Base-by-base conservation (phyloP, 306 rosid species). In the Urtica urens region DNA sequence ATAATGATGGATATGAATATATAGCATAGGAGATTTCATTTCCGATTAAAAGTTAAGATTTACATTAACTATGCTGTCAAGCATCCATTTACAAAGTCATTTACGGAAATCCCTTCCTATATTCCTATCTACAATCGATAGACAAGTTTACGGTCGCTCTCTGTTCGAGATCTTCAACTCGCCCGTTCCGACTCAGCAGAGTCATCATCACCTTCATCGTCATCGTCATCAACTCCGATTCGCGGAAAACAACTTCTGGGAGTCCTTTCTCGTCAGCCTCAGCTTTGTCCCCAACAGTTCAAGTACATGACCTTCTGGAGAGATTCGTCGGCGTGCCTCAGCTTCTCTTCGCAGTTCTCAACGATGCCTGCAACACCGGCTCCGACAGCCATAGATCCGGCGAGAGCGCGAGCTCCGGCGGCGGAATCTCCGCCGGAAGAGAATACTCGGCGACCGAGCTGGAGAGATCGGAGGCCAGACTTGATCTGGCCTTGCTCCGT, bases 251-350 rank as follows among this genome's bases (percentile, higher is more conserved):
- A 35, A 16, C 53, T 23, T 23, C 43, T 28, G 25, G 16, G 3
- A 18, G 1, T 17, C 60, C 20, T 11, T 7, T 7, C 39, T 14
- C n/a, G n/a, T 79, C 58, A 9, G 0, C 15, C 40, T 35, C 40
- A 88, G 49, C 86, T 92, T 58, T 74, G 92, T 6, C 97, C 97
- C 97, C 95, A 90, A 58, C 97, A 90, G 57, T 70, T 90, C 72
- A 84, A 44, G 80, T 78, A 90, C 97, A 88, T 88, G 21, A 90
- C 95, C 54, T 71, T 58, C 59, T 73, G 65, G 26, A 90, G 75
- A 58, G 93, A 84, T 47, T 90, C 97, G 17, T 88, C 93, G 6
- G 83, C 43, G 24, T 79, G 79, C 24, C 20, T 33, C 10, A 31
- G 53, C 26, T 49, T 56, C n/a, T 72, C 73, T 19, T 77, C 82